Conservation (phyloP, 148 eudicot species). For the Rhododendron henanense region DNA sequence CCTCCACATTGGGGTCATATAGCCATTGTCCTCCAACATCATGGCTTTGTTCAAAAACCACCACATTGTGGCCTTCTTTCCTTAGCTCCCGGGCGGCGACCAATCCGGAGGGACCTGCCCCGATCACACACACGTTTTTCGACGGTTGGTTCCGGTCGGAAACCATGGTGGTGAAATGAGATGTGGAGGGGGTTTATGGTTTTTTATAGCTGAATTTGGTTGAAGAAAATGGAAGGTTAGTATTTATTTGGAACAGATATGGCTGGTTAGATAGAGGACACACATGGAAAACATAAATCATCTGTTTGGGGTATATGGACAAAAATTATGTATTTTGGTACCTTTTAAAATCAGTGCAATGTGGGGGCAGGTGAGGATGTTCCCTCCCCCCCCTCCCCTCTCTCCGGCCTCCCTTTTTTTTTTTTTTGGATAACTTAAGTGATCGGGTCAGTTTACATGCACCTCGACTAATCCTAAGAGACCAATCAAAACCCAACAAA, state of each 20-base stretch:
- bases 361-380: too few relatives aligned
- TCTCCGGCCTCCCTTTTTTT: too few relatives aligned
- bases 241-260: neutral
- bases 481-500: too few relatives aligned
- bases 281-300: constrained; percentile 9
- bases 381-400: too few relatives aligned
- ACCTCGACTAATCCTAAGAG: too few relatives aligned
- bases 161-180: constrained; percentile 30
- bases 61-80: constrained; percentile 66
- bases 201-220: constrained; percentile 11
- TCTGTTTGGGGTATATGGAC: neutral
- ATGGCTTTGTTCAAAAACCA: constrained; percentile 67
- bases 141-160: constrained; percentile 18
- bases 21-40: constrained; percentile 91
- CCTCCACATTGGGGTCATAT: constrained; percentile 52
- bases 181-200: neutral
- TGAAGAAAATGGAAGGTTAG: neutral
- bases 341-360: too few relatives aligned
- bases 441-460: too few relatives aligned
- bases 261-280: constrained; percentile 4
- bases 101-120: constrained; percentile 71
- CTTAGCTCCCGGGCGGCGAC: constrained; percentile 74
- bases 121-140: constrained; percentile 62
- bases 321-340: neutral
- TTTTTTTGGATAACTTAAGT: too few relatives aligned